These are phyloP conservation scores for Trichosporon sp. DNA, from an alignment of 1,284 basidiomycete species.

Conservation along the genomic window DNA sequence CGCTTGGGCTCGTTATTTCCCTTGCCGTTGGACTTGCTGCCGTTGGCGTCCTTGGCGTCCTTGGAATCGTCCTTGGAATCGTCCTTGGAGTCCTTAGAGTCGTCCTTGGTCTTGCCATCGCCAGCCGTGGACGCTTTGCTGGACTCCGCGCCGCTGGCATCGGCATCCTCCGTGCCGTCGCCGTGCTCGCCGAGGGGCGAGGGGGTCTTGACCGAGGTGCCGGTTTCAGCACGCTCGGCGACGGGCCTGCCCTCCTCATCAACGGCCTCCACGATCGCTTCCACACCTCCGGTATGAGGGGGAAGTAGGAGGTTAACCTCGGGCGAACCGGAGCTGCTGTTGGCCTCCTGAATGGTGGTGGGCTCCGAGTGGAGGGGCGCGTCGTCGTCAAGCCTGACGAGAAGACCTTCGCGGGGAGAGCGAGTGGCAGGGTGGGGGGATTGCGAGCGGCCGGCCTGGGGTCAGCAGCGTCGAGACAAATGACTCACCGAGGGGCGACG, in stretches of 20 bases:
- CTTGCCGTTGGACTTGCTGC: neutral
- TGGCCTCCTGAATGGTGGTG: neutral
- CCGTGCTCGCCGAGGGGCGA: conserved; percentile 1
- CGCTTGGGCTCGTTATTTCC: neutral
- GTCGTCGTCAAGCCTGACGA: neutral
- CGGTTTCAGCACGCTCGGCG: neutral
- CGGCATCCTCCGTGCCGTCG: neutral
- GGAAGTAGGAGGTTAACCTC: neutral
- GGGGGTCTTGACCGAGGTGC: neutral
- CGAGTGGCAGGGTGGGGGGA: neutral
- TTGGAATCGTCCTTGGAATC: neutral
- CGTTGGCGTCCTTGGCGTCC: neutral
- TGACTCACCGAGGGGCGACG: conserved; percentile 40
- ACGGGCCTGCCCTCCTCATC: neutral
- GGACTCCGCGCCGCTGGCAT: neutral
- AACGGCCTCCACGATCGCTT: neutral
- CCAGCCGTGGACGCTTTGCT: conserved; percentile 1
- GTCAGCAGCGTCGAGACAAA: neutral
- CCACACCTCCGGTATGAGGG: neutral
- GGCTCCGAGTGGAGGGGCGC: neutral
- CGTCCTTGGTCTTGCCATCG: conserved; percentile 1
- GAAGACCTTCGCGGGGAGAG: neutral
- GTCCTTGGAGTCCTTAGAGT: neutral
- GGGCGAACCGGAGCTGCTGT: neutral
- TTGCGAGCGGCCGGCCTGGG: neutral